phyloP scores from a whole-genome alignment of 1,284 basidiomycete species.

The Schizophyllum commune region DNA sequence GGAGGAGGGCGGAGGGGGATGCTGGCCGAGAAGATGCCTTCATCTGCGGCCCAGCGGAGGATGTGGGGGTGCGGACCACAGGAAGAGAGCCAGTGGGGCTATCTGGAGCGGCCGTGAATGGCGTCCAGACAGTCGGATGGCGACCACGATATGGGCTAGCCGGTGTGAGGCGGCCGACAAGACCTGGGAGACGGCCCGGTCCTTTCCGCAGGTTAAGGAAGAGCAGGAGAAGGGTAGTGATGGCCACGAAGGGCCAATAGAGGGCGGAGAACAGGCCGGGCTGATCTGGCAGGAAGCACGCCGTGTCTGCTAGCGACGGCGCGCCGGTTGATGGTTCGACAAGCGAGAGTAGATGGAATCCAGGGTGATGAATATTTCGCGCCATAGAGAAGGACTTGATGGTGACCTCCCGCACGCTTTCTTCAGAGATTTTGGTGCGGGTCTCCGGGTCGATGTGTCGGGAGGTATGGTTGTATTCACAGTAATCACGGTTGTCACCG shows the following conservation, averaged over 20 bases:
- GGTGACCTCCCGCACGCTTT: constrained; percentile 55
- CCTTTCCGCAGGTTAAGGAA: constrained; percentile 21
- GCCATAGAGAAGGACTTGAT: constrained; percentile 82
- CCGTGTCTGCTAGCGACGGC: constrained; percentile 36
- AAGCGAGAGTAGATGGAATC: constrained; percentile 81
- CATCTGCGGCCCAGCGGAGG: constrained; percentile 20
- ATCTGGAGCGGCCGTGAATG: constrained; percentile 23
- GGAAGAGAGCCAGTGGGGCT: constrained; percentile 26
- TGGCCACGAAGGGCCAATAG: constrained; percentile 45
- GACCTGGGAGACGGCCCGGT: not conserved
- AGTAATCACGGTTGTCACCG: constrained; percentile 87
- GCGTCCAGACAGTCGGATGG: constrained; percentile 26
- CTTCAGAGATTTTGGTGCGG: constrained; percentile 10
- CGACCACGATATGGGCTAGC: constrained; percentile 10
- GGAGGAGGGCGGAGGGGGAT: constrained; percentile 20
- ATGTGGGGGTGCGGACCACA: constrained; percentile 25
- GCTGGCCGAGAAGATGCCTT: constrained; percentile 26
- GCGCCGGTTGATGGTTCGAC: constrained; percentile 32
- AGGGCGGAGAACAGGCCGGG: constrained; percentile 49
- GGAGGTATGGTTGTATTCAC: constrained; percentile 59
- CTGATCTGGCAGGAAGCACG: constrained; percentile 68
- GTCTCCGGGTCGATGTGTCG: constrained; percentile 18
- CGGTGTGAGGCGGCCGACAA: not conserved
- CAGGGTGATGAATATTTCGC: constrained; percentile 68
- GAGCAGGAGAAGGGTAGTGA: constrained; percentile 29